Evolutionary conservation across 768 basidiomycete genomes (phyloP).

Genomic region (Suillus alpinus): DNA sequence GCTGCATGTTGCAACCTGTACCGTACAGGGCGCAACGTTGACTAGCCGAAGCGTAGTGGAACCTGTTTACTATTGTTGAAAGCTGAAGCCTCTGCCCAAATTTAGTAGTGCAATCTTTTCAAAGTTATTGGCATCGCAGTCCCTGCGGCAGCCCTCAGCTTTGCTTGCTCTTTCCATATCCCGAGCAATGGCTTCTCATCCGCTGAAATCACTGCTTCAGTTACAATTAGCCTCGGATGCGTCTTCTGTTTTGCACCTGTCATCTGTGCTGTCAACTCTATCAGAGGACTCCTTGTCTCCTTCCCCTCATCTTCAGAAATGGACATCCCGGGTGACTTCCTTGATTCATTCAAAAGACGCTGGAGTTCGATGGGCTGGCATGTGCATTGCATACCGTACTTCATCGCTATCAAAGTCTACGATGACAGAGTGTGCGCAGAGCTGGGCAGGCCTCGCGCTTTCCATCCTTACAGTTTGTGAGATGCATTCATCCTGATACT

Average conservation of each 20-base stretch:
- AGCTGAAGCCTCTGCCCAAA: conserved; percentile 12
- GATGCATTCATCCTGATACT: conserved; percentile 21
- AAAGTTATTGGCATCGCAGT: background rate
- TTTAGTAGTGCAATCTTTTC: background rate
- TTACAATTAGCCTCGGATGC: conserved; percentile 70
- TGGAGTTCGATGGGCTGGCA: conserved; percentile 77
- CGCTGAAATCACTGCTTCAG: conserved; percentile 64
- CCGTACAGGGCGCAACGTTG: background rate
- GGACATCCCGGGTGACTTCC: conserved; percentile 70
- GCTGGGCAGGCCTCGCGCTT: conserved; percentile 66
- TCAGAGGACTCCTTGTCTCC: conserved; percentile 50
- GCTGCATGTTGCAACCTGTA: conserved; percentile 17
- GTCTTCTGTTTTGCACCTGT: conserved; percentile 55
- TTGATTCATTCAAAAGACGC: conserved; percentile 75
- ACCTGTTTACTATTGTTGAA: conserved; percentile 34
- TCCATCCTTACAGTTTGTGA: conserved; percentile 68
- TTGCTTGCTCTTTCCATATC: background rate
- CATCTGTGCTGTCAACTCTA: conserved; percentile 57
- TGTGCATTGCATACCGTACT: conserved; percentile 70
- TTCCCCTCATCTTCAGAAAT: conserved; percentile 70
- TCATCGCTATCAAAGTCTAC: conserved; percentile 52
- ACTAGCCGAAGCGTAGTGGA: conserved; percentile 5
- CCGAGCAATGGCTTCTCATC: conserved; percentile 46
- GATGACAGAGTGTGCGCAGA: conserved; percentile 69
- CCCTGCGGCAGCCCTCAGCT: background rate